Conservation (phyloP, 805 yeast genomes). For the Myxozyma mucilagina region DNA sequence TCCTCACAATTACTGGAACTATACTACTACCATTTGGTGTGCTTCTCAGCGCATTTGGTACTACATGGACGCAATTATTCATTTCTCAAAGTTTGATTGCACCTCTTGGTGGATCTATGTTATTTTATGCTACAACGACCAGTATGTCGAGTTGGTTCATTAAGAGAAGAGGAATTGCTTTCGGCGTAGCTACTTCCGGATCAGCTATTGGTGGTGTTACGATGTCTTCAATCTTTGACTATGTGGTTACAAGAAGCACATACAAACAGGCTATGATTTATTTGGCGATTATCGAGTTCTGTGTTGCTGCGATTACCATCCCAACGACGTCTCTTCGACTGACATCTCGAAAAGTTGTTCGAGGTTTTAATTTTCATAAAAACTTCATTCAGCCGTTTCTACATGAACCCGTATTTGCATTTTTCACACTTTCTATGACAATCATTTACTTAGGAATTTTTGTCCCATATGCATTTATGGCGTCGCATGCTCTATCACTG, state of each 20-base stretch:
- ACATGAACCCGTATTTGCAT: conserved; percentile 35
- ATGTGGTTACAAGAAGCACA: conserved; percentile 1
- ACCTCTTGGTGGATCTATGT: conserved; percentile 4
- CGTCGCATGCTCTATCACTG: conserved; percentile 35
- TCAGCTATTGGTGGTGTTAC: conserved; percentile 54
- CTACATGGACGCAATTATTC: background rate
- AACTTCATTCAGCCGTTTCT: conserved; percentile 32
- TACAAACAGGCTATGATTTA: background rate
- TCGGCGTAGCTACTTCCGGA: conserved; percentile 51
- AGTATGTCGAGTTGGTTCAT: conserved; percentile 47
- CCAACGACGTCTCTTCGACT: background rate
- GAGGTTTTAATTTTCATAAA: background rate
- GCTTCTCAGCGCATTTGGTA: background rate
- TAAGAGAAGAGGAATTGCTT: conserved; percentile 47
- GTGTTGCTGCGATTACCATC: conserved; percentile 4
- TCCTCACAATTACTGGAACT: conserved; percentile 5
- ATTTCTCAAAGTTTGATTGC: conserved; percentile 2
- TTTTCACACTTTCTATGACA: conserved; percentile 33
- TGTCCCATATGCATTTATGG: conserved; percentile 39
- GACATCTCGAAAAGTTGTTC: background rate
- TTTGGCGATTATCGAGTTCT: background rate
- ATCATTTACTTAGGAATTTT: conserved; percentile 38
- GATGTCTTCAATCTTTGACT: conserved; percentile 50
- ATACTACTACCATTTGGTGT: conserved; percentile 3
- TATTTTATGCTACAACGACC: conserved; percentile 6